phyloP scores from a whole-genome alignment of 2,329 filamentous ascomycete genomes.

The Chrysoporthe deuterocubensis region DNA sequence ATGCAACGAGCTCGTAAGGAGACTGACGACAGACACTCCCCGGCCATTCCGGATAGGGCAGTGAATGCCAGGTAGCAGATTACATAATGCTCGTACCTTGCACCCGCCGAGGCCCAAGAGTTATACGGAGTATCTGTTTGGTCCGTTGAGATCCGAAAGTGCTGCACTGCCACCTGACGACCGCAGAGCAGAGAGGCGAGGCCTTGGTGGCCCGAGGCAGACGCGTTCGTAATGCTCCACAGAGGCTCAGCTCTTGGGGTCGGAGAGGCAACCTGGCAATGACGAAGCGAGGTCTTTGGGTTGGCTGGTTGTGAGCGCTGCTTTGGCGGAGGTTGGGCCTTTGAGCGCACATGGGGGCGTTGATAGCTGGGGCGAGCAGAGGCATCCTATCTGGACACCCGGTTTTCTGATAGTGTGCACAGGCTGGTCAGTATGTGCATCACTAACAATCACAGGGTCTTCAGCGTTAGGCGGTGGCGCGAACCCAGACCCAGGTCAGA shows the following conservation, averaged over 20 bases:
- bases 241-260: not conserved
- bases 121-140: no score
- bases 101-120: not conserved
- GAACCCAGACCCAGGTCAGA: conserved; percentile 8
- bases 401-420: not conserved
- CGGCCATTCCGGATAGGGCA: conserved; percentile 1
- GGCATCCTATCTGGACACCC: not conserved
- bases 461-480: conserved; percentile 7
- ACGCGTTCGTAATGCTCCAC: not conserved
- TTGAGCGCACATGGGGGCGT: not conserved
- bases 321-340: not conserved
- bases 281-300: conserved; percentile 8
- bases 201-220: not conserved
- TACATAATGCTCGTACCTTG: not conserved
- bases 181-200: no score
- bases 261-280: conserved; percentile 4
- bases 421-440: not conserved
- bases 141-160: no score
- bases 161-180: conserved; percentile 14
- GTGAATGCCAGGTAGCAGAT: not conserved
- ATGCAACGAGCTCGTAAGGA: conserved; percentile 11
- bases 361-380: no score
- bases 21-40: not conserved
- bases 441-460: not conserved
- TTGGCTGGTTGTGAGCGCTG: not conserved